A percentile compares a stretch with the other conserved stretches of the same genome.
Conservation (phyloP, 2,329 filamentous ascomycete genomes). For the Pseudogymnoascus verrucosus region DNA sequence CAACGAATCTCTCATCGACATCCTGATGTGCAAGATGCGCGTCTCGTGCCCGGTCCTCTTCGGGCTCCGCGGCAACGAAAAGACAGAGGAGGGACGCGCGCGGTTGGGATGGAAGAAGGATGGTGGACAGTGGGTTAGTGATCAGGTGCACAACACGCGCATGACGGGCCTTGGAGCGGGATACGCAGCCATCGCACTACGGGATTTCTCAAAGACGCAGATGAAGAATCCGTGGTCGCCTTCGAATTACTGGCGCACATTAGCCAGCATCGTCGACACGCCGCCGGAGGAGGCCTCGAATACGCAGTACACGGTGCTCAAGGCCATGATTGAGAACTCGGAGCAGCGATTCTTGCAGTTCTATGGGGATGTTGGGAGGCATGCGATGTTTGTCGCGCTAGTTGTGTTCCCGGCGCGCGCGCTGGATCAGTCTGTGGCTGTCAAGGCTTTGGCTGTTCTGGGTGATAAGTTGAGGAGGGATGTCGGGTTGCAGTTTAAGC, state of each 20-base stretch:
- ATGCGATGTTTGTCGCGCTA: conserved; percentile 60
- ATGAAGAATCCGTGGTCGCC: conserved; percentile 68
- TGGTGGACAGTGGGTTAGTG: conserved; percentile 50
- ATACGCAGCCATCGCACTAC: conserved; percentile 72
- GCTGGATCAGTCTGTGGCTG: conserved; percentile 38
- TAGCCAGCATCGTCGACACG: conserved; percentile 71
- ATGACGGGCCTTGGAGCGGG: conserved; percentile 80
- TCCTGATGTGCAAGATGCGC: conserved; percentile 81
- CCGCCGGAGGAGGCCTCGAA: conserved; percentile 59
- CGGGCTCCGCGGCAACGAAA: conserved; percentile 70
- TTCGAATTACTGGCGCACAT: conserved; percentile 70
- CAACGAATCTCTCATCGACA: conserved; percentile 64
- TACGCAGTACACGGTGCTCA: conserved; percentile 64
- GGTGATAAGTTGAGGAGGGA: conserved; percentile 45
- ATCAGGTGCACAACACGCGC: conserved; percentile 69
- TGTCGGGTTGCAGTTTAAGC: conserved; percentile 35
- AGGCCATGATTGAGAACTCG: conserved; percentile 63
- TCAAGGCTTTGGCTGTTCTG: conserved; percentile 44
- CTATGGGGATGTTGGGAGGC: conserved; percentile 71
- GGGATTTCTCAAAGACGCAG: conserved; percentile 66
- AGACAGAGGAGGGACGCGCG: conserved; percentile 56
- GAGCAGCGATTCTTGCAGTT: conserved; percentile 70
- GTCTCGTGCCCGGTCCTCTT: conserved; percentile 77
- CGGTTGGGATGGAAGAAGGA: conserved; percentile 66
- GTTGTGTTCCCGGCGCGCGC: conserved; percentile 62